Percentiles rank a stretch among this genome's conserved stretches.
Evolutionary conservation across 306 rosid species (phyloP).

Genomic region (Citrullus amarus): DNA sequence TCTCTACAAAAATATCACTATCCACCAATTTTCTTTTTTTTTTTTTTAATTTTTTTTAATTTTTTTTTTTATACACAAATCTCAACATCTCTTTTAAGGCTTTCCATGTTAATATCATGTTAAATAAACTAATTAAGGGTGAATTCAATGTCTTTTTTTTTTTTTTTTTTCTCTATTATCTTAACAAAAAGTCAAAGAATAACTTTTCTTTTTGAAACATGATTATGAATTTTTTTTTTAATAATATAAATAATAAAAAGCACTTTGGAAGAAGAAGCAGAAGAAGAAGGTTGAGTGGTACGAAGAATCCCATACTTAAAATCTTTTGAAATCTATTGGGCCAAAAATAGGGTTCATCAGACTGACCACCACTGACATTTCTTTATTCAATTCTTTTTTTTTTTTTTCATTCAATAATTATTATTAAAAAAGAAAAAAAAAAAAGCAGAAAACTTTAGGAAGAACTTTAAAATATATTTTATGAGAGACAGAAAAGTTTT

Average conservation of each 20-base stretch:
- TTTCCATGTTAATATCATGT: no score
- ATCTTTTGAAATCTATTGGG: neutral
- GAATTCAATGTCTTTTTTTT: no score
- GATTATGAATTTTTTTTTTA: neutral
- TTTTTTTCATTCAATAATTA: neutral
- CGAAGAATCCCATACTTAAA: neutral
- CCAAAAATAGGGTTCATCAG: constrained; percentile 2
- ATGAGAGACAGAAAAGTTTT: neutral
- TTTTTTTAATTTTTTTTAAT: no score
- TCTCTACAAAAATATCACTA: no score
- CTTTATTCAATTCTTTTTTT: neutral
- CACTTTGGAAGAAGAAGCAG: neutral
- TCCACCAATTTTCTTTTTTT: no score
- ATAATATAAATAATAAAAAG: neutral
- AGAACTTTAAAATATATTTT: neutral
- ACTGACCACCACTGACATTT: constrained; percentile 2
- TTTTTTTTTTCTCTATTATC: no score
- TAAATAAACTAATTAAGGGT: no score
- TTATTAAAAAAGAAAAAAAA: neutral
- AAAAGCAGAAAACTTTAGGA: neutral
- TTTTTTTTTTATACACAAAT: no score
- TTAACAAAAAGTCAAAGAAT: neutral
- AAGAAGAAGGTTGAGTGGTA: neutral
- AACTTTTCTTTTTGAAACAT: neutral
- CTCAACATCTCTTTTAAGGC: no score